A percentile compares a stretch with the other conserved stretches of the same genome.
phyloP scores from a whole-genome alignment of 2,329 filamentous ascomycete species.

The Cryphonectria naterciae region DNA sequence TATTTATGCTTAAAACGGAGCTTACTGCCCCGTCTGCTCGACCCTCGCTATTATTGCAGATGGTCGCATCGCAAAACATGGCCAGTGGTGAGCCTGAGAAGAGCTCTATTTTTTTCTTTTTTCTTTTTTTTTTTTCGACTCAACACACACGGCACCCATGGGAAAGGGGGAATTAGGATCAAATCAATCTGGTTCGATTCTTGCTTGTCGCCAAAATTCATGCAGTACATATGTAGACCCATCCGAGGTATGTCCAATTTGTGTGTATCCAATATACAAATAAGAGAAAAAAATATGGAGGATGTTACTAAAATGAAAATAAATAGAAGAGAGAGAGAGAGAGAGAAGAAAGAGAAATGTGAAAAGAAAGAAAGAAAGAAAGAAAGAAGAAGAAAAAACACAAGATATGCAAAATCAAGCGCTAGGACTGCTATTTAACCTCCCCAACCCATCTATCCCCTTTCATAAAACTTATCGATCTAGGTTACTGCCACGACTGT shows the following conservation, averaged over 20 bases:
- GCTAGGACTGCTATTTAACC: not conserved
- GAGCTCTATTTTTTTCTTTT: not conserved
- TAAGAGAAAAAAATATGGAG: not conserved
- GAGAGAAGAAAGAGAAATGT: not conserved
- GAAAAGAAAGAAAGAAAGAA: not conserved
- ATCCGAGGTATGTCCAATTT: not conserved
- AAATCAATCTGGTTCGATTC: not conserved
- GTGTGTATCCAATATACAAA: not conserved
- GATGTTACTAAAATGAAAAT: too few relatives aligned
- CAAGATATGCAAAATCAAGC: not conserved
- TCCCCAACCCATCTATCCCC: not conserved
- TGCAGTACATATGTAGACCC: not conserved
- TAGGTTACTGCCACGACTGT: not conserved
- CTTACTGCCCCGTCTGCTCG: not conserved
- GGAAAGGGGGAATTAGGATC: not conserved
- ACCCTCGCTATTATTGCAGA: not conserved
- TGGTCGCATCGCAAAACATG: not conserved
- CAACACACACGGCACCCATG: not conserved
- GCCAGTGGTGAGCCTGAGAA: not conserved
- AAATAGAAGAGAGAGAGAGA: not conserved
- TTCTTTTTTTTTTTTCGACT: not conserved
- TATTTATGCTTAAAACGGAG: slow-evolving; percentile 15
- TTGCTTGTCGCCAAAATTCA: not conserved
- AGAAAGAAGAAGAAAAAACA: not conserved
- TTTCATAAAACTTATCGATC: not conserved